Evolutionary conservation across 176 grass and related monocot genomes (phyloP), one percentile per base, ranked within the genome.

Genomic region (Urochloa ruziziensis): DNA sequence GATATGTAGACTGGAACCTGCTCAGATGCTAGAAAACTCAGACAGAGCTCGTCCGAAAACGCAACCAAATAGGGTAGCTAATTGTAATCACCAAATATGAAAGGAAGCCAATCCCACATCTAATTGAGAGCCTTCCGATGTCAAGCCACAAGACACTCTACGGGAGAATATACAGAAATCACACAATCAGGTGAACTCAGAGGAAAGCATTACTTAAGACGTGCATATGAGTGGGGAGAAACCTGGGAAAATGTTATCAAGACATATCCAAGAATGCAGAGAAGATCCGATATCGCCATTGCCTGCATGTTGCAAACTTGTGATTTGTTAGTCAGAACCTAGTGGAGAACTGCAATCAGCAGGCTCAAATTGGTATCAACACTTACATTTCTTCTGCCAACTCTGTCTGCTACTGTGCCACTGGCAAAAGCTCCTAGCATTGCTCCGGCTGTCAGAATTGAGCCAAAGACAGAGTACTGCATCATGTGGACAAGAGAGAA

Each of bases 1-100:
- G 94, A 89, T 86, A 97, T 97, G 60, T 92, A 97, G 11, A 97
- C 88, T 10, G 94, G 94, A 42, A 97, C 94, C 94, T 97, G 81
- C 56, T 84, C 21, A 67, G 67, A 28, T 37, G 65, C 35, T 77
- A 16, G 4, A 39, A 71, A 29, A 37, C 58, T 89, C 63, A 89
- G 49, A 49, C 18, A n/a, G 30, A 68, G 56, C 72, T 42, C 36
- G 14, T 56, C 57, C 44, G 17, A 80, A 40, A 57, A 27, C 32
- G 16, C 13, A 69, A 43, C 42, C 71, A 43, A 21, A 68, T 10
- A 0, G 32, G 72, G n/a, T 54, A 53, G 36, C 29, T 28, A 70
- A 13, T 16, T 53, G 37, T 75, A 79, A 64, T 93, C 80, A 96
- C 94, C 81, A 96, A 88, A 80, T 94, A 97, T 70, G 94, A 97